Evolutionary conservation across 768 basidiomycete species (phyloP).

Genomic region (Lactarius indigo): DNA sequence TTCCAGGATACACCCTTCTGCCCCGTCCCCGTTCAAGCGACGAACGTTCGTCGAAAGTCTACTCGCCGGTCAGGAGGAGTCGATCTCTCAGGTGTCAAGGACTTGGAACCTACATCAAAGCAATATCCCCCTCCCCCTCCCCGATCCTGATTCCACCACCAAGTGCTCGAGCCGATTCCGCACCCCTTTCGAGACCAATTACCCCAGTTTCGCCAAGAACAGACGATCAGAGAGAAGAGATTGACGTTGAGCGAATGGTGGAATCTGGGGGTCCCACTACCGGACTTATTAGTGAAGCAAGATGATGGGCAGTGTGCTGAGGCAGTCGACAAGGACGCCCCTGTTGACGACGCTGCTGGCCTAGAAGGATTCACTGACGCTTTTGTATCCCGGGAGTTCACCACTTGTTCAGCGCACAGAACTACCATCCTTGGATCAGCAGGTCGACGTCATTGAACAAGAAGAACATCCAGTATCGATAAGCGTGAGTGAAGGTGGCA

Average conservation of each 20-base stretch:
- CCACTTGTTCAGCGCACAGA: neutral
- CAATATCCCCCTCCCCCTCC: conserved; percentile 2
- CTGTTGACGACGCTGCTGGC: neutral
- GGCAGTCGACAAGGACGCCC: neutral
- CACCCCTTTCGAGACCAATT: conserved; percentile 1
- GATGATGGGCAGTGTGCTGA: neutral
- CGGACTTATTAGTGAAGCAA: neutral
- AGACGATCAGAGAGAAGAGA: conserved; percentile 21
- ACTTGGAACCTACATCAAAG: neutral
- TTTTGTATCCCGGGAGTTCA: conserved; percentile 13
- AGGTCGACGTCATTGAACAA: neutral
- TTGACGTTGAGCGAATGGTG: conserved; percentile 23
- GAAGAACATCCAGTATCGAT: neutral
- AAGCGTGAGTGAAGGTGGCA: neutral
- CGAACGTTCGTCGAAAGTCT: conserved; percentile 14
- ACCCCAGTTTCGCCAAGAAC: conserved; percentile 16
- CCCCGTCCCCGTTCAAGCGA: conserved; percentile 38
- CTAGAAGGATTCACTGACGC: conserved; percentile 1
- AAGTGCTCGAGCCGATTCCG: neutral
- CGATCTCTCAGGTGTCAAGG: neutral
- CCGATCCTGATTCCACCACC: conserved; percentile 11
- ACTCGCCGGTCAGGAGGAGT: conserved; percentile 13
- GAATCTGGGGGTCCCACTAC: neutral
- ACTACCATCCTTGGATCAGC: neutral
- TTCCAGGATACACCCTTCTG: conserved; percentile 60